phyloP scores from a whole-genome alignment of 768 basidiomycete genomes.

The Russula vinacea region DNA sequence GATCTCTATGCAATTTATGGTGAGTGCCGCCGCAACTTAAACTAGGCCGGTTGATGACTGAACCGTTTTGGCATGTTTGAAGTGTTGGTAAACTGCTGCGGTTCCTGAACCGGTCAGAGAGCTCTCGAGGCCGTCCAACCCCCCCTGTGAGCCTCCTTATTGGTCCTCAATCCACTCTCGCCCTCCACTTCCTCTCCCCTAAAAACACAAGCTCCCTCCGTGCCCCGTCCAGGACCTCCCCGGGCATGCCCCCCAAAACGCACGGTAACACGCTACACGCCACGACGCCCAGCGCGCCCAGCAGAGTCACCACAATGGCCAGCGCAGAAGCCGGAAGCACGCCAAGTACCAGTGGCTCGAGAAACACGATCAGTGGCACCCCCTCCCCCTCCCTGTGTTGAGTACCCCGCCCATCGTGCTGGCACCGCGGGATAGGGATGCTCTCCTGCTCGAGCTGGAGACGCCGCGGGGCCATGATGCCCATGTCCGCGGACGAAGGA shows the following conservation, averaged over 20 bases:
- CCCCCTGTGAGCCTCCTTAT: not conserved
- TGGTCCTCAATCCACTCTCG: not conserved
- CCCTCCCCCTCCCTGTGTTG: not conserved
- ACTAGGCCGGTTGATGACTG: too few species aligned
- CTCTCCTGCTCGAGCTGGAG: conserved; percentile 51
- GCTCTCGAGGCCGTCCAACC: not conserved
- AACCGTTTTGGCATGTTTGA: too few species aligned
- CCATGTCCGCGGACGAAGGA: conserved; percentile 24
- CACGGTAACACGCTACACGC: conserved; percentile 24
- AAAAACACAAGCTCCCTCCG: conserved; percentile 25
- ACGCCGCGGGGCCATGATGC: conserved; percentile 34
- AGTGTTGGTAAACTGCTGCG: too few species aligned
- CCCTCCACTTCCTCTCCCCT: conserved; percentile 1
- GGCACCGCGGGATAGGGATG: conserved; percentile 43
- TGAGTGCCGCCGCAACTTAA: too few species aligned
- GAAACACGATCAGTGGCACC: conserved; percentile 50
- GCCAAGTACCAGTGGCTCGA: conserved; percentile 62
- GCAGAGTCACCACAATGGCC: conserved; percentile 35
- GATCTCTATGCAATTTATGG: too few species aligned
- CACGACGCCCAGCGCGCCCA: conserved; percentile 32
- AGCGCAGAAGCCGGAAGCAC: conserved; percentile 55
- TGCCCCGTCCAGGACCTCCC: conserved; percentile 24
- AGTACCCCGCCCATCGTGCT: not conserved
- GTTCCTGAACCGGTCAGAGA: too few species aligned
- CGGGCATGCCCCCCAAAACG: conserved; percentile 17